These are phyloP conservation scores for Backusella parvicylindrica DNA, from an alignment of 192 early-diverging fungal species.

Conservation along the genomic window DNA sequence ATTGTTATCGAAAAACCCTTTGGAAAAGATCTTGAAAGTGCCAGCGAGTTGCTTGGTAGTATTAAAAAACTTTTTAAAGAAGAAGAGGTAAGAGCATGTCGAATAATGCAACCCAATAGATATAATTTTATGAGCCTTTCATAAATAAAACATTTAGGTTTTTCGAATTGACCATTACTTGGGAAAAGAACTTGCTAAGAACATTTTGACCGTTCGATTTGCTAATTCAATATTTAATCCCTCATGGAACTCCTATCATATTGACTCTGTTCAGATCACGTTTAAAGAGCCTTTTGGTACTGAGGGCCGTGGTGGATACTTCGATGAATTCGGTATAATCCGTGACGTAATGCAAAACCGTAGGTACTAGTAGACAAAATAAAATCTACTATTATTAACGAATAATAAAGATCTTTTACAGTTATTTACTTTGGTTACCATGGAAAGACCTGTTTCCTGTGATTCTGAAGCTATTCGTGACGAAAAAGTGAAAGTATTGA, in stretches of 20 bases:
- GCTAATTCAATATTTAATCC: conserved; percentile 84
- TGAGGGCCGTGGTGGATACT: conserved; percentile 96
- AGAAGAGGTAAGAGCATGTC: conserved; percentile 54
- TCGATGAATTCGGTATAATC: conserved; percentile 97
- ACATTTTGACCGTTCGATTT: conserved; percentile 87
- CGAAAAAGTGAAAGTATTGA: conserved; percentile 88
- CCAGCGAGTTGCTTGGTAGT: conserved; percentile 57
- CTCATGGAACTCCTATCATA: conserved; percentile 81
- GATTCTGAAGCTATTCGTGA: conserved; percentile 88
- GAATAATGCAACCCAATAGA: no score
- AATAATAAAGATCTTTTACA: conserved; percentile 69
- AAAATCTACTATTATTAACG: background rate
- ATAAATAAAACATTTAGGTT: conserved; percentile 42
- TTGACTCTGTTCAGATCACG: conserved; percentile 90
- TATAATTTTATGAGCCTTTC: background rate
- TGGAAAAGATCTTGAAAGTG: conserved; percentile 82
- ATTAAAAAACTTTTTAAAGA: conserved; percentile 80
- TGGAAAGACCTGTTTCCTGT: conserved; percentile 85
- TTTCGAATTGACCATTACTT: conserved; percentile 97
- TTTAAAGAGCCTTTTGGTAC: conserved; percentile 97
- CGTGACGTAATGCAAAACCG: conserved; percentile 95
- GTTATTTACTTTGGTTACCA: conserved; percentile 87
- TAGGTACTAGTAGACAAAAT: conserved; percentile 24
- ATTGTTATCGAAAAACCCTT: conserved; percentile 95
- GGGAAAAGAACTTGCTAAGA: conserved; percentile 98